phyloP scores from a whole-genome alignment of 352 stramenopile genomes.

The Nothophytophthora sp. region DNA sequence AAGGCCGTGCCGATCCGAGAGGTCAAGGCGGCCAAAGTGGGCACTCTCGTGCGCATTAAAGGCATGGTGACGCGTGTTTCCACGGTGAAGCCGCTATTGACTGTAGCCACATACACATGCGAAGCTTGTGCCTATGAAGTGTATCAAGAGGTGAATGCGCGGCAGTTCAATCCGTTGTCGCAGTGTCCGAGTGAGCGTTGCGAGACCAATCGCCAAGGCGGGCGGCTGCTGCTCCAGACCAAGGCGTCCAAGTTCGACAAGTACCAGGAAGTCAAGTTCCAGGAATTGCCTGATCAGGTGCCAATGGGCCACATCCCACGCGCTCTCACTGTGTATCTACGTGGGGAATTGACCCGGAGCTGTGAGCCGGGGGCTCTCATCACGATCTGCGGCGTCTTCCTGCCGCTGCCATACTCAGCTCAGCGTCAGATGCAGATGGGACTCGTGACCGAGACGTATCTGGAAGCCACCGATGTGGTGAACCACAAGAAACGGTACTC shows the following conservation, averaged over 20 bases:
- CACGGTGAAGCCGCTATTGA: slow-evolving; percentile 97
- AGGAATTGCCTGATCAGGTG: slow-evolving; percentile 93
- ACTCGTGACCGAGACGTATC: slow-evolving; percentile 97
- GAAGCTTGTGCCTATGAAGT: slow-evolving; percentile 96
- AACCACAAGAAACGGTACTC: slow-evolving; percentile 99
- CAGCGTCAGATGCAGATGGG: slow-evolving; percentile 97
- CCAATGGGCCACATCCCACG: slow-evolving; percentile 99
- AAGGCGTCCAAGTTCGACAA: slow-evolving; percentile 99
- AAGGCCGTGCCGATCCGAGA: slow-evolving; percentile 92
- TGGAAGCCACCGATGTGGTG: slow-evolving; percentile 95
- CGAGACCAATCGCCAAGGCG: slow-evolving; percentile 79
- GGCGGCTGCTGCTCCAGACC: slow-evolving; percentile 94
- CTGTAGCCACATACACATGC: slow-evolving; percentile 98
- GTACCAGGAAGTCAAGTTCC: slow-evolving; percentile 99
- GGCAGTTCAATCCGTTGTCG: slow-evolving; percentile 94
- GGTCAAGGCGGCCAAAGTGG: slow-evolving; percentile 95
- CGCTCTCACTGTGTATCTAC: slow-evolving; percentile 90
- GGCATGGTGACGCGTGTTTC: slow-evolving; percentile 99
- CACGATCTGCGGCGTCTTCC: slow-evolving; percentile 97
- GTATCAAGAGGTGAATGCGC: slow-evolving; percentile 95
- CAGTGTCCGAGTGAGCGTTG: slow-evolving; percentile 92
- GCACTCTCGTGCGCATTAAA: slow-evolving; percentile 95
- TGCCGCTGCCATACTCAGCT: slow-evolving; percentile 91
- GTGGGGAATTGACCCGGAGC: slow-evolving; percentile 93
- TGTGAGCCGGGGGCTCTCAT: slow-evolving; percentile 96